phyloP scores from a whole-genome alignment of 305 asterid genomes.

The Fraxinus latifolia region DNA sequence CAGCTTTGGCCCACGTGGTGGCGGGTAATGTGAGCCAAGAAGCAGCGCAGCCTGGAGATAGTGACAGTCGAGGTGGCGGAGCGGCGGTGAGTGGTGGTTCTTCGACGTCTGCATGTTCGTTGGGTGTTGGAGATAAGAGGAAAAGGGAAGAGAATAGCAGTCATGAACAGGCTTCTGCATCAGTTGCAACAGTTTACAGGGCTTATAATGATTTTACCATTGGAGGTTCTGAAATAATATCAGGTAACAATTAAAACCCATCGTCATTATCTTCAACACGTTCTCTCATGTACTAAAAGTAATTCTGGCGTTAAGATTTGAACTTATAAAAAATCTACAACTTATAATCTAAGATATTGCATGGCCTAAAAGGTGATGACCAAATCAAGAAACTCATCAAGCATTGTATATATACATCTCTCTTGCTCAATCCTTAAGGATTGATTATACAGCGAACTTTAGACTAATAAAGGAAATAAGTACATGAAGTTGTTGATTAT shows the following conservation, averaged over 20 bases:
- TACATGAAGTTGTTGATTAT: not conserved
- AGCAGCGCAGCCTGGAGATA: not conserved
- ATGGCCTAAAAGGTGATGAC: not conserved
- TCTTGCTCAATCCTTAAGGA: not conserved
- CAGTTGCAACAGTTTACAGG: not conserved
- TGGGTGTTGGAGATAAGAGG: slow-evolving; percentile 43
- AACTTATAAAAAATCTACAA: not conserved
- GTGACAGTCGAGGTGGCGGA: not conserved
- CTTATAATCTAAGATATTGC: not conserved
- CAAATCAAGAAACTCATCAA: not conserved
- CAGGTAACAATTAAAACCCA: slow-evolving; percentile 25
- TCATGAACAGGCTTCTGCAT: not conserved
- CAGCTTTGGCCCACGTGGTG: slow-evolving; percentile 70
- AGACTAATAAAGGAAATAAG: not conserved
- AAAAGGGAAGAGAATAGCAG: slow-evolving; percentile 30
- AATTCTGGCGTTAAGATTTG: not conserved
- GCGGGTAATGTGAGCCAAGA: slow-evolving; percentile 39
- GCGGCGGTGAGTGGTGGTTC: slow-evolving; percentile 7
- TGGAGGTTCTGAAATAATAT: not conserved
- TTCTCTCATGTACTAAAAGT: not conserved
- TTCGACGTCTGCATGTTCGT: slow-evolving; percentile 25
- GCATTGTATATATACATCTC: not conserved
- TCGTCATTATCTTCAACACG: not conserved
- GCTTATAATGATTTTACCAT: not conserved
- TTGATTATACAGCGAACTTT: not conserved